Base-by-base conservation (phyloP, 148 eudicot genomes). In the Heliamphora exappendiculata region DNA sequence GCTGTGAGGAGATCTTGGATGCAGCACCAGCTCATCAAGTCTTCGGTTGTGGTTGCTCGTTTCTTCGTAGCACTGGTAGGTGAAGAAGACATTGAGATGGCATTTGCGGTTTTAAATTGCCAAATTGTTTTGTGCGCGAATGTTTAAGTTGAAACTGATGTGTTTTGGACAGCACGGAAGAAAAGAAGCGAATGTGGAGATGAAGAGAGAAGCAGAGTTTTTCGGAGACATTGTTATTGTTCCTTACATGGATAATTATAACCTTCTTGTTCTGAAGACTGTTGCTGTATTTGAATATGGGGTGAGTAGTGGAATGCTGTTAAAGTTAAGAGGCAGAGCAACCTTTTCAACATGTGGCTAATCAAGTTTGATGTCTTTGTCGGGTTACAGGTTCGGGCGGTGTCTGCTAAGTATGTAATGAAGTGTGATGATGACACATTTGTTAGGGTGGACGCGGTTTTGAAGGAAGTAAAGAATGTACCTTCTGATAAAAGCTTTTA, bases 361-460 rank as follows among this genome's bases (percentile, higher is more conserved):
- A 75, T 53, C 26, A 13, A 26, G 60, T 33, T 63, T 2, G 19
- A 66, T 37, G 28, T 54, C 41, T 66, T 55, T 42, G 29, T 26
- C 42, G 22, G 67, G 63, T 77, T 42, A 31, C 86, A 94, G 98
- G 89, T 94, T 67, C 93, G 87, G 37, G 91, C 89, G 4, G 84
- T 88, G 53, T 84, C 86, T 58, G 98, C 98, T 39, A 91, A 88
- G 67, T 78, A 89, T 62, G 87, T 90, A 28, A 94, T 94, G 98
- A 94, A 94, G 84, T 91, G 98, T 76, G 98, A 94, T 70, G 98
- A 94, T 79, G 98, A 94, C 77, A 92, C 98, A 20, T 94, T 92
- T 89, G 92, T 94, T 70, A 79, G 97, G 20, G 85, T 89, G 63
- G 97, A 92, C 78, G 91, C 88, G 1, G 86, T 94, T 37, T 67